Conservation (phyloP, 2,329 filamentous ascomycete genomes). For the Arthroderma uncinatum region DNA sequence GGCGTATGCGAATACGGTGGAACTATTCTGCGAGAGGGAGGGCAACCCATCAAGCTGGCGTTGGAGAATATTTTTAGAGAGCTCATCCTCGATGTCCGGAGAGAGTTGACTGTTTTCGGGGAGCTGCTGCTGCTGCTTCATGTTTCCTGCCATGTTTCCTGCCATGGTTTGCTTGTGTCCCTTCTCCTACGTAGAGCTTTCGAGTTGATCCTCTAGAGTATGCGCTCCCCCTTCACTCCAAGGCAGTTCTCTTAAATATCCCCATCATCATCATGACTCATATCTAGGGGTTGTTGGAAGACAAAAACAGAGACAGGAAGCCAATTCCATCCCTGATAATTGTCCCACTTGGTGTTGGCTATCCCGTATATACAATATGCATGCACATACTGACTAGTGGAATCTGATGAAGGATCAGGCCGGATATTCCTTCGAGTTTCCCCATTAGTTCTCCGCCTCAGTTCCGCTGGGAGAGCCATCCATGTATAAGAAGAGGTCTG, state of each 20-base stretch:
- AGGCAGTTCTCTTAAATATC: background rate
- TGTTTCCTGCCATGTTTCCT: background rate
- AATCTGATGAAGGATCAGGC: no score
- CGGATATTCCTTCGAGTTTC: no score
- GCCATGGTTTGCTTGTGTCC: background rate
- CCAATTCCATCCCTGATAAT: no score
- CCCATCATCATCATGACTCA: background rate
- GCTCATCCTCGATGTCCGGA: background rate
- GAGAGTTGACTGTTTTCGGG: background rate
- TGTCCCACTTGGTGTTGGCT: no score
- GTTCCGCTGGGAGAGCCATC: no score
- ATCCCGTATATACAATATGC: no score
- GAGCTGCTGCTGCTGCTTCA: background rate
- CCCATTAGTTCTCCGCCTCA: no score
- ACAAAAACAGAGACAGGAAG: no score
- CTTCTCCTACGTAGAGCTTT: background rate
- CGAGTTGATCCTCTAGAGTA: no score
- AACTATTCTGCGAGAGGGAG: background rate
- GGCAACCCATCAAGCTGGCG: conserved; percentile 5
- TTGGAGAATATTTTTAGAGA: background rate
- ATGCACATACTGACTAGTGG: no score
- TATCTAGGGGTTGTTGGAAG: no score
- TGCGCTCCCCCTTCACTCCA: background rate
- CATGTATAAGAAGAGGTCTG: no score
- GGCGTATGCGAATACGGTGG: conserved; percentile 5